These are phyloP conservation scores for Carallia brachiata DNA, from an alignment of 345 rosid species.

Conservation along the genomic window DNA sequence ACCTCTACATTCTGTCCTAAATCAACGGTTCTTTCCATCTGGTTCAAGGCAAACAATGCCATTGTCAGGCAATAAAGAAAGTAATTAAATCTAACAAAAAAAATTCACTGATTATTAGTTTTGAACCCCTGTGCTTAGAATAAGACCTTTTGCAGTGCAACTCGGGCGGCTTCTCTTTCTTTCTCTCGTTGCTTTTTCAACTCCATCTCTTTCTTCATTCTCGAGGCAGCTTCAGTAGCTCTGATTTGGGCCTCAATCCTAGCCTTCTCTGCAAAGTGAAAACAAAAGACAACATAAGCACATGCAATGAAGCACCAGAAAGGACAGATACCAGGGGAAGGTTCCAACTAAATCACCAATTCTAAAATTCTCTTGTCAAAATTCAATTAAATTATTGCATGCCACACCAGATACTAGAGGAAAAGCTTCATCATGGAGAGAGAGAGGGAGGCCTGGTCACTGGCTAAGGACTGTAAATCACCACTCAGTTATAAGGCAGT, in stretches of 20 bases:
- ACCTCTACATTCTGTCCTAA: slow-evolving; percentile 45
- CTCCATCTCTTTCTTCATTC: slow-evolving; percentile 50
- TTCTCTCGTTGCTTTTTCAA: slow-evolving; percentile 54
- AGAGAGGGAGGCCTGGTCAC: no score
- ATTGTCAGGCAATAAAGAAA: neutral
- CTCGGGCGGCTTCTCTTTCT: slow-evolving; percentile 72
- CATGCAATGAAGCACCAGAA: no score
- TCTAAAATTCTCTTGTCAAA: no score
- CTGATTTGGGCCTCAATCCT: slow-evolving; percentile 68
- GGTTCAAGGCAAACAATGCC: neutral
- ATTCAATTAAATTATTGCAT: no score
- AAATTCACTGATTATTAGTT: no score
- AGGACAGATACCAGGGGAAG: no score
- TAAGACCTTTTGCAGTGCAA: slow-evolving; percentile 55
- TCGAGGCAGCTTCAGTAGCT: slow-evolving; percentile 61
- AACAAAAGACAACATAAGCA: neutral
- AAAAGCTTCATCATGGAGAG: no score
- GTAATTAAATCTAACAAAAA: no score
- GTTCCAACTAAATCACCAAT: no score
- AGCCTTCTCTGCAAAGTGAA: slow-evolving; percentile 51
- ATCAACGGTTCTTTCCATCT: slow-evolving; percentile 64
- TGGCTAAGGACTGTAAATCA: no score
- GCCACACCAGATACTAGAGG: no score
- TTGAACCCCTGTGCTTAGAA: neutral
- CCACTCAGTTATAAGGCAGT: no score